Base-by-base conservation (phyloP, 2,329 filamentous ascomycete species). In the Talaromyces funiculosus region DNA sequence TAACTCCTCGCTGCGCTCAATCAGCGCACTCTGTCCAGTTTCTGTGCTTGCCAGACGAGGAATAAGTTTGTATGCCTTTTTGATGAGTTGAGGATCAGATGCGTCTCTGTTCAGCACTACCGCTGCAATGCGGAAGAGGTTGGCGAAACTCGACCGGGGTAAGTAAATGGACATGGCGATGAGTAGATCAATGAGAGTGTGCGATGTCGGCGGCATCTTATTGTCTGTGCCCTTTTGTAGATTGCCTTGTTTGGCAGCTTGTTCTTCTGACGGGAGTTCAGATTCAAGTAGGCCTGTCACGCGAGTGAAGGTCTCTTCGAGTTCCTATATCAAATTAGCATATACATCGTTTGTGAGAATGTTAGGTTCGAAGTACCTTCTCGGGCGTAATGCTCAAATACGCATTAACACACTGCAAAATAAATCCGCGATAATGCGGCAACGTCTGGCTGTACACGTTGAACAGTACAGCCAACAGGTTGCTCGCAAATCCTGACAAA, bases 1-100 rank as follows among this genome's bases (percentile, higher is more conserved):
- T 20, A 99, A 80, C 69, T 97, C 92, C 0, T 76, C 75, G 66
- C 85, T 90, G 58, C 92, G 86, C 69, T 92, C 87, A 64, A 82
- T 75, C 1, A 99, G 82, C 3, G 93, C 92, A n/a, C 80, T 77
- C 66, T 84, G 85, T 49, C 94, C 94, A 53, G 83, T 84, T 35
- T 90, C 85, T 1, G 92, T 96, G 65, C 90, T 88, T 1, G 90
- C 88, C 42, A 99, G 84, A 59, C 94, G 88, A 3, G 94, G 93
- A 55, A 99, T 95, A 56, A 99, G 84, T 80, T 97, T 97, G 81
- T 99, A 99, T 0, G 94, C 93, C 78, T 99, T 99, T 84, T 99
- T 99, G 75, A 97, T 93, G 37, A 99, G 80, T 73, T 97, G 93
- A 9, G 93, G 89, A 71, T 97, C 93, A 38, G 71, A 71, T 43